Base-by-base conservation (phyloP, 129 eudicot species). In the Flaveria bidentis region DNA sequence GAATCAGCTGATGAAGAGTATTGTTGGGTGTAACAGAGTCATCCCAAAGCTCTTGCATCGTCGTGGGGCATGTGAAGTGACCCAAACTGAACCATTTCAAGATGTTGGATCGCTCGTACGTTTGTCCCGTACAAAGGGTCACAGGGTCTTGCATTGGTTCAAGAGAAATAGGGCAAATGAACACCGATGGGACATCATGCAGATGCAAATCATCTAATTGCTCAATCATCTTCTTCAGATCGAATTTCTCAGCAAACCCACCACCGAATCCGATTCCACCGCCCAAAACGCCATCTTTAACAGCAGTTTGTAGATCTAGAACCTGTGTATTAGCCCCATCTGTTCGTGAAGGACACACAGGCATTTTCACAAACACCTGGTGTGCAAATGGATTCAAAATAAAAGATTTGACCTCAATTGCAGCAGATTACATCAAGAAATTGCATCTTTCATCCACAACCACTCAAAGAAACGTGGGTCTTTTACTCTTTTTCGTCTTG, bases 31-130 rank as follows among this genome's bases (percentile, higher is more conserved):
- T 87, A 22, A 87, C 77, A 3, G 88, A 69, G 56, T 87, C 91
- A 28, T 87, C 91, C 91, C 91, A 87, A 65, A 87, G 91, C 73
- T 87, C 91, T 75, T 87, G 91, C 91, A 87, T 87, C 17, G 91
- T 84, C 13, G 91, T 87, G 30, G 91, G 91, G 79, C 91, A 87
- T 50, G 91, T 87, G 70, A 69, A 87, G 61, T 84, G 88, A 77
- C 91, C 91, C 79, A 87, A 45, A 67, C 76, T 78, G 36, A 87
- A 78, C 91, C 91, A 87, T 78, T 78, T 87, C 76, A 87, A 26
- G 36, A 87, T 87, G 11, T 87, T 87, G 39, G 82, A 53, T 47
- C 86, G 72, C 79, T 87, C 91, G 30, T 87, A 87, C n/a, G 91
- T 87, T 49, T 87, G 91, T 5, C 91, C 91, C 3, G 91, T 87